Percentiles rank a stretch among this genome's conserved stretches.
These are phyloP conservation scores for Dipteronia sinensis DNA, from an alignment of 345 rosid genomes.

Conservation along the genomic window DNA sequence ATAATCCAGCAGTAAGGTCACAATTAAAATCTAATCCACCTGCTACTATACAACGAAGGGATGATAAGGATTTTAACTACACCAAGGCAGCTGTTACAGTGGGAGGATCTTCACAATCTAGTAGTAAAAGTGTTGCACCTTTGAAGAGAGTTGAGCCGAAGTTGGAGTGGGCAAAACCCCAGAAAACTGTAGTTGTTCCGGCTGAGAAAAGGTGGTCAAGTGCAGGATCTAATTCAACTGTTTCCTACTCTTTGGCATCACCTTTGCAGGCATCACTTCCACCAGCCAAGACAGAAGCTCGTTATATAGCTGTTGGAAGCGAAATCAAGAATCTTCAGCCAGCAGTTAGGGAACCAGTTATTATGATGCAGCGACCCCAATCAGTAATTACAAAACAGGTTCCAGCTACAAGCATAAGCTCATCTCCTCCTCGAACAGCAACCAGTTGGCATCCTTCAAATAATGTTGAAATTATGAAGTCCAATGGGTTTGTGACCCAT, in stretches of 20 bases:
- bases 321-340: constrained; percentile 57
- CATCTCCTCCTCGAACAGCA: constrained; percentile 57
- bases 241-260: constrained; percentile 56
- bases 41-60: constrained; percentile 51
- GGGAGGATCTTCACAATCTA: constrained; percentile 39
- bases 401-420: constrained; percentile 47
- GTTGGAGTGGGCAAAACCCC: constrained; percentile 71
- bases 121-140: constrained; percentile 47
- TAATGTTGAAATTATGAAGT: constrained; percentile 51
- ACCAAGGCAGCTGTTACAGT: constrained; percentile 40
- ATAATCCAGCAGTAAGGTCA: constrained; percentile 38
- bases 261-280: constrained; percentile 56
- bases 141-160: constrained; percentile 57
- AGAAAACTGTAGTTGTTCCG: constrained; percentile 41
- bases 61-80: constrained; percentile 66
- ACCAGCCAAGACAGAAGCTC: constrained; percentile 53
- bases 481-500: constrained; percentile 54
- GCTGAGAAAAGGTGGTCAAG: constrained; percentile 60
- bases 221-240: constrained; percentile 47
- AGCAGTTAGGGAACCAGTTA: constrained; percentile 58
- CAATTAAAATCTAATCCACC: constrained; percentile 38
- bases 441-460: constrained; percentile 52
- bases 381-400: constrained; percentile 50
- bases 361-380: constrained; percentile 75
- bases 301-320: constrained; percentile 45